phyloP scores from a whole-genome alignment of 345 rosid species.

The Isatis tinctoria region DNA sequence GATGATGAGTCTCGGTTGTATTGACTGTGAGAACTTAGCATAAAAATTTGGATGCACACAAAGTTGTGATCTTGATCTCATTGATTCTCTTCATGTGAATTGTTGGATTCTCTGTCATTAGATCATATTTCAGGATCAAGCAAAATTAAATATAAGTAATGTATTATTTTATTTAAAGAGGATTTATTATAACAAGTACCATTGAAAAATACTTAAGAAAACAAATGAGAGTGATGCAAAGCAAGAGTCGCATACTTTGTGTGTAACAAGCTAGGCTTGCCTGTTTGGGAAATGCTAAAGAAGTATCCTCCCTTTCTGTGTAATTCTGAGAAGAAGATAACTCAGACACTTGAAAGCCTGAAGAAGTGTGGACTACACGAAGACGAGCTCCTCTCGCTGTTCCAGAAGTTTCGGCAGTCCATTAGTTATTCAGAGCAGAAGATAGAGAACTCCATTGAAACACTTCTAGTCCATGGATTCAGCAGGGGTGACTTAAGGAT shows the following conservation, averaged over 20 bases:
- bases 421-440: conserved; percentile 20
- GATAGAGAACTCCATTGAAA: conserved; percentile 5
- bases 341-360: not conserved
- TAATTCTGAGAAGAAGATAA: conserved; percentile 26
- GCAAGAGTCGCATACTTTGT: not conserved
- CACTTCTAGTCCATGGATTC: conserved; percentile 25
- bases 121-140: not conserved
- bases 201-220: not conserved
- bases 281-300: conserved; percentile 18
- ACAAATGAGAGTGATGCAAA: conserved; percentile 1
- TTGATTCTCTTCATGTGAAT: not conserved
- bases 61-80: not conserved
- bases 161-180: conserved; percentile 4
- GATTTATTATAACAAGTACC: conserved; percentile 8
- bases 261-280: conserved; percentile 30
- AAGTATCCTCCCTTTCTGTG: not conserved
- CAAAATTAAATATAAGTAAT: not conserved
- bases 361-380: conserved; percentile 6
- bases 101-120: not conserved
- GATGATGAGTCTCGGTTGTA: too few relatives aligned
- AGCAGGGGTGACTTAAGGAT: conserved; percentile 19
- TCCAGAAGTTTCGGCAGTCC: not conserved
- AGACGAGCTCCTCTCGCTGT: not conserved
- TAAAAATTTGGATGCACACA: not conserved
- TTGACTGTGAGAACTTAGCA: too few relatives aligned